Conservation (phyloP, 768 basidiomycete species). For the Lactarius quietus region DNA sequence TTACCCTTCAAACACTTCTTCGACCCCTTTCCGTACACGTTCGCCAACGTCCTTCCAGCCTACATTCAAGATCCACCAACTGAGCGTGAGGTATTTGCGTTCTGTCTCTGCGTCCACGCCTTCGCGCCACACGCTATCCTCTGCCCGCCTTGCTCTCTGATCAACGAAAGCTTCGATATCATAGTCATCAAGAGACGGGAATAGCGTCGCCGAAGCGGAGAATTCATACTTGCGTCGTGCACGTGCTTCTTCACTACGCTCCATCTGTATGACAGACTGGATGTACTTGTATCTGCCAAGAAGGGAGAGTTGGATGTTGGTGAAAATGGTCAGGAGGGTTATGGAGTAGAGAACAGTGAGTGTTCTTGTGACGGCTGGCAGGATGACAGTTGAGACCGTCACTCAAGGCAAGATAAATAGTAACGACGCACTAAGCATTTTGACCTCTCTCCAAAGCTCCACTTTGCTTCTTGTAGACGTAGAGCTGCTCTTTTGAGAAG, state of each 20-base stretch:
- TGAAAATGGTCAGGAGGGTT: conserved; percentile 82
- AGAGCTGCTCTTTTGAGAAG: conserved; percentile 24
- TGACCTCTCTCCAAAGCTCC: conserved; percentile 91
- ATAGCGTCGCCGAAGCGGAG: conserved; percentile 38
- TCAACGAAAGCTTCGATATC: conserved; percentile 33
- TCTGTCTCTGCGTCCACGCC: conserved; percentile 63
- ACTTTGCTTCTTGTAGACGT: conserved; percentile 62
- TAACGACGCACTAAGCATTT: conserved; percentile 64
- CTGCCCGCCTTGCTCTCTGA: conserved; percentile 29
- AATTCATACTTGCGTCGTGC: conserved; percentile 44
- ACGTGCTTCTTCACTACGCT: conserved; percentile 53
- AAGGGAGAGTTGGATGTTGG: conserved; percentile 79
- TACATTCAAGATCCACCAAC: conserved; percentile 91
- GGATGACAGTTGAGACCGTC: conserved; percentile 1
- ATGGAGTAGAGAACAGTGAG: conserved; percentile 84
- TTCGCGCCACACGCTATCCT: conserved; percentile 28
- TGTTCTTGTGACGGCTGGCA: conserved; percentile 80
- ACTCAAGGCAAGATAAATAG: conserved; percentile 1
- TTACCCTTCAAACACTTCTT: conserved; percentile 82
- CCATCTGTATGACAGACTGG: conserved; percentile 56
- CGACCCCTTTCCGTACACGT: conserved; percentile 68
- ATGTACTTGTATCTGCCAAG: conserved; percentile 83
- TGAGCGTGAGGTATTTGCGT: conserved; percentile 75
- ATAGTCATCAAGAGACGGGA: conserved; percentile 27
- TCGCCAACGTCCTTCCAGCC: conserved; percentile 86